phyloP scores from a whole-genome alignment of 2,329 filamentous ascomycete genomes.

The Zalaria obscura region DNA sequence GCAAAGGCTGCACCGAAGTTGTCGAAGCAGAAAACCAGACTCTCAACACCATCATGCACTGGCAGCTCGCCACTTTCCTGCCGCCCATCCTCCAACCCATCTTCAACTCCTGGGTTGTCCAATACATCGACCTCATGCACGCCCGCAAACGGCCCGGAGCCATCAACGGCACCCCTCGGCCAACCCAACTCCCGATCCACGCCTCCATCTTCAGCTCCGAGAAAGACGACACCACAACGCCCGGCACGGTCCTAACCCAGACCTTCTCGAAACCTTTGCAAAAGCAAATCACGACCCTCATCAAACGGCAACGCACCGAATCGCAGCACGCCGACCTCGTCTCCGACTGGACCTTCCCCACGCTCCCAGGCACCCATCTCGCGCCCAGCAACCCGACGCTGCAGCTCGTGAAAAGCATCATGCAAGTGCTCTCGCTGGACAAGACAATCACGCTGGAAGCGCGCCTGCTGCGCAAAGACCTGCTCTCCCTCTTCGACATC shows the following conservation, averaged over 20 bases:
- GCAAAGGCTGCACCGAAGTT: constrained; percentile 77
- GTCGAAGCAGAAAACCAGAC: constrained; percentile 61
- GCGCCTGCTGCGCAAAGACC: constrained; percentile 72
- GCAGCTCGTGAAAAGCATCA: constrained; percentile 82
- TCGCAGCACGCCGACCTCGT: constrained; percentile 79
- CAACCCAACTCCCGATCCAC: constrained; percentile 47
- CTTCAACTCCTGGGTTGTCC: constrained; percentile 86
- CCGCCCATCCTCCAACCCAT: constrained; percentile 65
- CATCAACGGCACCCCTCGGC: constrained; percentile 35
- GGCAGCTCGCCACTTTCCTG: constrained; percentile 88
- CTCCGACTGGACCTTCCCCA: constrained; percentile 73
- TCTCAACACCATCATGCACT: constrained; percentile 90
- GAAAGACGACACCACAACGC: constrained; percentile 42
- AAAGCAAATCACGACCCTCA: constrained; percentile 70
- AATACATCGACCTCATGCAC: constrained; percentile 94
- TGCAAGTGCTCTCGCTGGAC: constrained; percentile 83
- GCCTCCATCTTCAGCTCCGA: constrained; percentile 40
- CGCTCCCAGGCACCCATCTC: constrained; percentile 59
- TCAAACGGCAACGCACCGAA: constrained; percentile 76
- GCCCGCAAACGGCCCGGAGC: constrained; percentile 53
- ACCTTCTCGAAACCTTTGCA: constrained; percentile 79
- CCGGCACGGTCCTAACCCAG: constrained; percentile 57
- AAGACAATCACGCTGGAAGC: constrained; percentile 84
- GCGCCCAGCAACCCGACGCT: constrained; percentile 58
- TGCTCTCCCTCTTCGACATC: constrained; percentile 82